Conservation (phyloP, 1,284 basidiomycete genomes). For the Coniophora puteana region DNA sequence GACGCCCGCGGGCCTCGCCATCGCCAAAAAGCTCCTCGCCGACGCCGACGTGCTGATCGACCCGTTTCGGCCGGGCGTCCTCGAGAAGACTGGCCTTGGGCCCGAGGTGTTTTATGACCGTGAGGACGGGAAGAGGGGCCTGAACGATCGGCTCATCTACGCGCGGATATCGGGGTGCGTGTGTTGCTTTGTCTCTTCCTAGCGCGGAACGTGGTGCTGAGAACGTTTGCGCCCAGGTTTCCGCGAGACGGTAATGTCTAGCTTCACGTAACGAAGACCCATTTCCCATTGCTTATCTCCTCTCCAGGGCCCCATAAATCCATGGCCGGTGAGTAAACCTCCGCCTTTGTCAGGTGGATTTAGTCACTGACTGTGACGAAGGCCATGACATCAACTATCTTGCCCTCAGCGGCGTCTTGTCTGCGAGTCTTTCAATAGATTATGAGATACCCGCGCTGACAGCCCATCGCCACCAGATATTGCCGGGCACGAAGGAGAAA, state of each 20-base stretch:
- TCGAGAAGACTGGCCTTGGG: slow-evolving; percentile 76
- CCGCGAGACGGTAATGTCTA: slow-evolving; percentile 46
- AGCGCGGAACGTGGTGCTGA: slow-evolving; percentile 1
- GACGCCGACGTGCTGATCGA: slow-evolving; percentile 79
- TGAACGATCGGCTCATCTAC: slow-evolving; percentile 61
- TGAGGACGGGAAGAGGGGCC: slow-evolving; percentile 35
- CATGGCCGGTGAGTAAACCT: slow-evolving; percentile 56
- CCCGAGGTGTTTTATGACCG: slow-evolving; percentile 68
- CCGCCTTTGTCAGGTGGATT: background rate
- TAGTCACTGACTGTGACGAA: slow-evolving; percentile 22
- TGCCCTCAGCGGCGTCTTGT: slow-evolving; percentile 75
- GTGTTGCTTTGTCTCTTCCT: background rate
- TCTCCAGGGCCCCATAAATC: slow-evolving; percentile 54
- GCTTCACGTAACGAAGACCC: slow-evolving; percentile 3
- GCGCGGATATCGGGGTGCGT: slow-evolving; percentile 65
- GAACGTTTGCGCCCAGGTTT: slow-evolving; percentile 38
- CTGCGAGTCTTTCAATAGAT: slow-evolving; percentile 38
- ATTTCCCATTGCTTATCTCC: slow-evolving; percentile 13
- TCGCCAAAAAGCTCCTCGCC: slow-evolving; percentile 59
- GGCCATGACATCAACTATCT: slow-evolving; percentile 87
- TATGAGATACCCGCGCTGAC: background rate
- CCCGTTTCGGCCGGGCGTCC: slow-evolving; percentile 79
- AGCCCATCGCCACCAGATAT: slow-evolving; percentile 41
- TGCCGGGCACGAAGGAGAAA: slow-evolving; percentile 60
- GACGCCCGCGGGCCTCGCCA: slow-evolving; percentile 50